These are phyloP conservation scores for Tolypocladium amazonense DNA, from an alignment of 2,329 filamentous ascomycete species.

Conservation along the genomic window DNA sequence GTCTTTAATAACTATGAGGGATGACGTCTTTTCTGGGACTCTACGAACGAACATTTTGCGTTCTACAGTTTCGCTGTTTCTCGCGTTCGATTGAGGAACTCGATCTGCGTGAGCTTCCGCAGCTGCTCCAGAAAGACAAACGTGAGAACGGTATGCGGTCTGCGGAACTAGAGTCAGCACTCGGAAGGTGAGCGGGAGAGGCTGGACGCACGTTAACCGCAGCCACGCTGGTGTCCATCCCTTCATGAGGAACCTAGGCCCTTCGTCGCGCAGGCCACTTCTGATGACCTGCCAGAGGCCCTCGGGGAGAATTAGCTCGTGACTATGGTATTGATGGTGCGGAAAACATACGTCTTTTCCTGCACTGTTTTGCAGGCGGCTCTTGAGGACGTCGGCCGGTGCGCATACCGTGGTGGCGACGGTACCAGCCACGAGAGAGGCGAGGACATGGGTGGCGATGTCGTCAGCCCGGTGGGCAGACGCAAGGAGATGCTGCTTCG, in stretches of 20 bases:
- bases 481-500: not conserved
- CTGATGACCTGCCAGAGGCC: constrained; percentile 22
- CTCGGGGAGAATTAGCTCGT: constrained; percentile 2
- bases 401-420: not conserved
- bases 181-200: not conserved
- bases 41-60: constrained; percentile 2
- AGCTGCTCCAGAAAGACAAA: constrained; percentile 36
- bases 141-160: constrained; percentile 31
- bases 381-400: constrained; percentile 29
- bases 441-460: not conserved
- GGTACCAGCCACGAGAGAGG: not conserved
- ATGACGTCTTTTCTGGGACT: constrained; percentile 10
- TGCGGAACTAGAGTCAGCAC: not conserved
- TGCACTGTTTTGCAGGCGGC: constrained; percentile 9
- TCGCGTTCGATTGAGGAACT: not conserved
- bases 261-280: constrained; percentile 25
- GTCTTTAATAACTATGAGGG: not conserved
- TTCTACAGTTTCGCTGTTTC: not conserved
- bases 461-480: not conserved
- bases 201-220: constrained; percentile 26
- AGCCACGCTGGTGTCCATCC: constrained; percentile 36
- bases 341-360: not conserved
- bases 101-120: constrained; percentile 17
- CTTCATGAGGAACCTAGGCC: constrained; percentile 31
- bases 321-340: too few species aligned